These are phyloP conservation scores for Aspergillus sp. DNA, from an alignment of 2,329 filamentous ascomycete species.

Conservation along the genomic window DNA sequence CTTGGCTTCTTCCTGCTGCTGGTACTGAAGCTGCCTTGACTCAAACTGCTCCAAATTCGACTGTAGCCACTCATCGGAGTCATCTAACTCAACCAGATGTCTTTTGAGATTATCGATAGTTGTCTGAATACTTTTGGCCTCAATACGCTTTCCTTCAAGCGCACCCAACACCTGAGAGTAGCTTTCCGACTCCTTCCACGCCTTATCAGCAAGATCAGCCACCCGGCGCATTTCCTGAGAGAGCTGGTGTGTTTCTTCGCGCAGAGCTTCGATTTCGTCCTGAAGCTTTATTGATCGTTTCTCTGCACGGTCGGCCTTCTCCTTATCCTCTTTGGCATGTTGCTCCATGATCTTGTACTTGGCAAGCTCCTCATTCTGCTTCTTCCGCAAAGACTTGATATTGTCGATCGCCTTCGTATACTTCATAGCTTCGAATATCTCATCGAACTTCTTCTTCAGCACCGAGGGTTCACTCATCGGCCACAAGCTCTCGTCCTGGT, in stretches of 20 bases:
- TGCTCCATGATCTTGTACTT: conserved; percentile 74
- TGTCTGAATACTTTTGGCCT: conserved; percentile 69
- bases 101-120: conserved; percentile 70
- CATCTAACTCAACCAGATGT: conserved; percentile 74
- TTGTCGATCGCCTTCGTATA: conserved; percentile 98
- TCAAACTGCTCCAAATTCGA: conserved; percentile 75
- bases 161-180: conserved; percentile 75
- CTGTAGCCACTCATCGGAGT: conserved; percentile 75
- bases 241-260: conserved; percentile 63
- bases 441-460: conserved; percentile 92
- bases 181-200: conserved; percentile 71
- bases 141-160: conserved; percentile 74
- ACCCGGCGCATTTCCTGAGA: conserved; percentile 48
- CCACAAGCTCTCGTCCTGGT: conserved; percentile 97
- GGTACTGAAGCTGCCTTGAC: conserved; percentile 67
- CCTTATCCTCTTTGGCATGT: conserved; percentile 80
- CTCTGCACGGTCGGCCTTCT: conserved; percentile 72
- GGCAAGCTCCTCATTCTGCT: conserved; percentile 72
- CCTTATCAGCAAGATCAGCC: conserved; percentile 60
- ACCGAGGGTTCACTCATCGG: conserved; percentile 84
- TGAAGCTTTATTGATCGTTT: conserved; percentile 67
- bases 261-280: conserved; percentile 61
- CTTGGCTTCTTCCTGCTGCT: conserved; percentile 64
- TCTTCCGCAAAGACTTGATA: conserved; percentile 83
- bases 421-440: conserved; percentile 95